A percentile compares a stretch with the other conserved stretches of the same genome.
Conservation (phyloP, 805 yeast genomes). For the Torulaspora gathmanii region DNA sequence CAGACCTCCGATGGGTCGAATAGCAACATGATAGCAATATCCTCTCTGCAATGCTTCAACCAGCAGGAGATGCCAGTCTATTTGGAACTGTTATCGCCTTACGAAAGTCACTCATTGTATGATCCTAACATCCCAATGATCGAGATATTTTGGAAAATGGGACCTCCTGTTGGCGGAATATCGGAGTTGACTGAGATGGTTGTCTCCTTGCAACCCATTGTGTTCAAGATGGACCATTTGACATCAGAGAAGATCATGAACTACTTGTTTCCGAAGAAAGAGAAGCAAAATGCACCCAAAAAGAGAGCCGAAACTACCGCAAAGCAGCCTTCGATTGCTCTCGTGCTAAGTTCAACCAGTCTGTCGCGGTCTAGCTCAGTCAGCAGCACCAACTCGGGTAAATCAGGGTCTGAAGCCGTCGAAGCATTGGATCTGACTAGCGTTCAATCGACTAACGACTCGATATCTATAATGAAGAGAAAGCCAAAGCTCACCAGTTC, state of each 20-base stretch:
- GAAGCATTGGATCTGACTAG: slow-evolving; percentile 22
- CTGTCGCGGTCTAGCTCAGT: slow-evolving; percentile 9
- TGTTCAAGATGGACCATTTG: slow-evolving; percentile 51
- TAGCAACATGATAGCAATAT: slow-evolving; percentile 43
- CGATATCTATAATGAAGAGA: slow-evolving; percentile 8
- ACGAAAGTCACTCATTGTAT: slow-evolving; percentile 20
- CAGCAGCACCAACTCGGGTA: slow-evolving; percentile 7
- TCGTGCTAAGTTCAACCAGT: slow-evolving; percentile 7
- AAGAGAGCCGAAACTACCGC: background rate
- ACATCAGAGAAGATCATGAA: slow-evolving; percentile 48
- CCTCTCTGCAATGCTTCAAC: slow-evolving; percentile 49
- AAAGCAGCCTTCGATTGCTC: slow-evolving; percentile 12
- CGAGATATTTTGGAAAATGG: slow-evolving; percentile 48
- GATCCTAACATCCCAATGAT: slow-evolving; percentile 36
- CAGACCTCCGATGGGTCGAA: slow-evolving; percentile 53
- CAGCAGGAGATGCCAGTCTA: slow-evolving; percentile 45
- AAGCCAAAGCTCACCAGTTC: slow-evolving; percentile 14
- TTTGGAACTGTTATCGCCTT: slow-evolving; percentile 50
- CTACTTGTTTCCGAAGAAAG: slow-evolving; percentile 44
- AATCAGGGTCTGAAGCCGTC: slow-evolving; percentile 6
- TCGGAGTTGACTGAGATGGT: slow-evolving; percentile 47
- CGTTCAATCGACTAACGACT: slow-evolving; percentile 6
- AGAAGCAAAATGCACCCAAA: slow-evolving; percentile 1
- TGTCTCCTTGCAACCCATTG: slow-evolving; percentile 49
- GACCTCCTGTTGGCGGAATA: slow-evolving; percentile 63